Evolutionary conservation across 169 alveolate species (phyloP).

Genomic region (Eimeria acervulina): DNA sequence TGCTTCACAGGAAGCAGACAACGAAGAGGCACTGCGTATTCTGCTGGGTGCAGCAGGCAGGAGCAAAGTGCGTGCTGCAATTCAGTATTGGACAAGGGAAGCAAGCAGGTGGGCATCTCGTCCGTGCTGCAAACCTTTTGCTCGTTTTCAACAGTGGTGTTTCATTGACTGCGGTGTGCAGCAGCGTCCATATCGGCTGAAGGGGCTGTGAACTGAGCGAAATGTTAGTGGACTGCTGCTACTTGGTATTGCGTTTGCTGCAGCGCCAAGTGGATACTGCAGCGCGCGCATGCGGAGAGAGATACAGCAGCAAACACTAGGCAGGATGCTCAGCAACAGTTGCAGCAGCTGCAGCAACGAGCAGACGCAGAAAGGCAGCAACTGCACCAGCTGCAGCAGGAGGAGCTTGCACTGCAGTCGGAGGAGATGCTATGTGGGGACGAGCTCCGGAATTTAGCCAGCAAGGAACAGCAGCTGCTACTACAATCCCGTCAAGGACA

Average conservation of each 20-base stretch:
- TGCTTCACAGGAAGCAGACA: not conserved
- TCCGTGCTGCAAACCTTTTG: not conserved
- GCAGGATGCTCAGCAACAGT: conserved; percentile 45
- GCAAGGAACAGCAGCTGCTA: conserved; percentile 19
- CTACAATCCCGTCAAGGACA: not conserved
- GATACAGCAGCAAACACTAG: conserved; percentile 38
- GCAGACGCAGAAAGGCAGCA: conserved; percentile 8
- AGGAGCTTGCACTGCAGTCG: conserved; percentile 16
- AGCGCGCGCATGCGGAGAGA: conserved; percentile 64
- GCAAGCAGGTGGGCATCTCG: conserved; percentile 37
- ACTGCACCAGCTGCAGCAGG: conserved; percentile 32
- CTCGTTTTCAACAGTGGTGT: not conserved
- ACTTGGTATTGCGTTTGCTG: not conserved
- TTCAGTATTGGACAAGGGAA: conserved; percentile 52
- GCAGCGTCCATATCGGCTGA: not conserved
- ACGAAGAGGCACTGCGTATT: conserved; percentile 49
- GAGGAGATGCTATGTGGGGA: conserved; percentile 33
- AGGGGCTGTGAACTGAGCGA: not conserved
- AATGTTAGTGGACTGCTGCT: not conserved
- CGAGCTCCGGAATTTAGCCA: not conserved
- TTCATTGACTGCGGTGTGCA: not conserved
- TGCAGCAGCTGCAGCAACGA: conserved; percentile 60
- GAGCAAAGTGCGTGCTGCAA: conserved; percentile 41
- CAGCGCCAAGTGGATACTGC: conserved; percentile 71
- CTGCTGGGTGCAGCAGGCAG: conserved; percentile 46